Percentiles rank a stretch among this genome's conserved stretches.
Conservation (phyloP, 768 basidiomycete species). For the Mycena polygramma region DNA sequence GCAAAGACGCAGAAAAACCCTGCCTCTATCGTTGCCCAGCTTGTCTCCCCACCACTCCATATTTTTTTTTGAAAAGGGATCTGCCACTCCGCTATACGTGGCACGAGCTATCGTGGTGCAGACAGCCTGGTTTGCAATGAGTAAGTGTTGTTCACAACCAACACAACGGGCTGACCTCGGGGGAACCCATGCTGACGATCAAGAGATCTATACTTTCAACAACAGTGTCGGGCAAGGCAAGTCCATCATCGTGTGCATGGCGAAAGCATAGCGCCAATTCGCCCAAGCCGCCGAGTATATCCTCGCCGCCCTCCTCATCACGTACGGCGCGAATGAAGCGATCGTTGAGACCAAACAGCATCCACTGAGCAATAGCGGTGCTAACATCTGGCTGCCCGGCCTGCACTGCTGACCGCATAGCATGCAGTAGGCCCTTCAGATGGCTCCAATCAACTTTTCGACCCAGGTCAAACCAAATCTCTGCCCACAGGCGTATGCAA, state of each 20-base stretch:
- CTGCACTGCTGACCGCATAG: conserved; percentile 3
- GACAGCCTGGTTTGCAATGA: no score
- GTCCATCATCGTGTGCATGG: conserved; percentile 13
- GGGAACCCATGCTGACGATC: conserved; percentile 1
- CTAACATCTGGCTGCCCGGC: neutral
- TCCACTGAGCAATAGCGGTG: conserved; percentile 7
- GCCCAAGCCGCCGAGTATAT: neutral
- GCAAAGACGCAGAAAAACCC: conserved; percentile 13
- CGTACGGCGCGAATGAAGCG: neutral
- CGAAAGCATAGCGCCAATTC: conserved; percentile 8
- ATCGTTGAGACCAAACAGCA: neutral
- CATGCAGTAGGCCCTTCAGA: neutral
- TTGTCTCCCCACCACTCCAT: conserved; percentile 7
- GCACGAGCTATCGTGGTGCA: neutral
- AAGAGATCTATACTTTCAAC: conserved; percentile 12
- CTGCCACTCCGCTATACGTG: conserved; percentile 1
- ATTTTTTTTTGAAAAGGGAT: neutral
- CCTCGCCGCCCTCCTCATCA: neutral
- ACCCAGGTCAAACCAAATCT: neutral
- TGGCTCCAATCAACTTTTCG: no score
- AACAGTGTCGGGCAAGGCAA: neutral
- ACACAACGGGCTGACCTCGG: conserved; percentile 8
- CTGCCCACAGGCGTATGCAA: conserved; percentile 10
- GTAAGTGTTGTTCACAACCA: no score
- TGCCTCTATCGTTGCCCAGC: neutral